Evolutionary conservation across 2,329 filamentous ascomycete species (phyloP).

Genomic region (Fusarium chuoi): DNA sequence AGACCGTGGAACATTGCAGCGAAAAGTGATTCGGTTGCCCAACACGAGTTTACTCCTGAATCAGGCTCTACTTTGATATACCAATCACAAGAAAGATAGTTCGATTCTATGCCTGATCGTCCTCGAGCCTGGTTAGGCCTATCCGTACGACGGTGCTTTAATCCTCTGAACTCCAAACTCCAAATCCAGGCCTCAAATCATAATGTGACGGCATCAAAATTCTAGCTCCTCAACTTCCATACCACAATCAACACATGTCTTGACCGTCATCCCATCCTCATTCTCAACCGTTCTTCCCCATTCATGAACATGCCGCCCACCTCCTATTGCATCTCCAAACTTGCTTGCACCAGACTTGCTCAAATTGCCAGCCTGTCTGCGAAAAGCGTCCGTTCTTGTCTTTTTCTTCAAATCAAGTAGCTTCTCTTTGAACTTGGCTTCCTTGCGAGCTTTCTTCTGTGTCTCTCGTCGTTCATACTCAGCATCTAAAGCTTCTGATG

Average conservation of each 20-base stretch:
- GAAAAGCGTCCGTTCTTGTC: slow-evolving; percentile 89
- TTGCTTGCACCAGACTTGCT: slow-evolving; percentile 62
- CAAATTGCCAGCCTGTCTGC: slow-evolving; percentile 72
- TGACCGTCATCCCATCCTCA: slow-evolving; percentile 78
- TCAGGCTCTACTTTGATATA: neutral
- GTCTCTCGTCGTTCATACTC: slow-evolving; percentile 84
- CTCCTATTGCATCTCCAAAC: slow-evolving; percentile 82
- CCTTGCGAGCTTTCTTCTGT: slow-evolving; percentile 86
- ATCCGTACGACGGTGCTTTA: too few relatives aligned
- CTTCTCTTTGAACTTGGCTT: slow-evolving; percentile 91
- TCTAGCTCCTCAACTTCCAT: slow-evolving; percentile 84
- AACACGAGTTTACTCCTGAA: neutral
- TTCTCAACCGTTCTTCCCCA: slow-evolving; percentile 79
- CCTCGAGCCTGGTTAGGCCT: neutral
- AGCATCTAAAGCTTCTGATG: slow-evolving; percentile 82
- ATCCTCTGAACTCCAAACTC: neutral
- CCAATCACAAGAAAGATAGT: neutral
- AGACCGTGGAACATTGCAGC: neutral
- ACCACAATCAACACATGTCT: slow-evolving; percentile 80
- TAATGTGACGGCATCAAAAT: slow-evolving; percentile 49
- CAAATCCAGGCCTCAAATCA: neutral
- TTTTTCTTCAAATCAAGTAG: slow-evolving; percentile 91
- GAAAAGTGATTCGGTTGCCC: neutral
- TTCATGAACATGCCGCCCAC: slow-evolving; percentile 85
- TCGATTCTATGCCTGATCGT: neutral